Conservation (phyloP, 176 grass and related monocot genomes). For the Themeda triandra region DNA sequence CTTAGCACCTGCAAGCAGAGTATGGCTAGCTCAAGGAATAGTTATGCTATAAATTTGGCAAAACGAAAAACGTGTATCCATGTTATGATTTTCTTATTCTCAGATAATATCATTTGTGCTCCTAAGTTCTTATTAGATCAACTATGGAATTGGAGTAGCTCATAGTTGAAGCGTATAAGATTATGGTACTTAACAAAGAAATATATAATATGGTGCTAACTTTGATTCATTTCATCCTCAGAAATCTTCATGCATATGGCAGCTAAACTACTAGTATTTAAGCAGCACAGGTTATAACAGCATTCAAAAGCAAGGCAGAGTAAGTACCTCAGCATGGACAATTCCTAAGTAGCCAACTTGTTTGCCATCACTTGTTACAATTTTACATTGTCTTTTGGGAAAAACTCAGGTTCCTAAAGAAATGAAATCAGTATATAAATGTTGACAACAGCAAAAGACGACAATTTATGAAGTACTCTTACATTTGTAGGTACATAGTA, state of each 20-base stretch:
- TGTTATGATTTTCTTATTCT: neutral
- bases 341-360: constrained; percentile 84
- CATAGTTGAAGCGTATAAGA: neutral
- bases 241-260: neutral
- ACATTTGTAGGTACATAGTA: constrained; percentile 68
- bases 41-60: neutral
- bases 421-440: constrained; percentile 18
- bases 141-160: neutral
- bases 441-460: constrained; percentile 4
- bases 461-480: constrained; percentile 35
- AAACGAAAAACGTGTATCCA: neutral
- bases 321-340: constrained; percentile 76
- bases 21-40: neutral
- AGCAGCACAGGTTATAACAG: neutral
- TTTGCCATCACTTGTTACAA: constrained; percentile 56
- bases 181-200: neutral
- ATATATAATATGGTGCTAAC: neutral
- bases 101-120: neutral
- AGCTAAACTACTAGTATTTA: neutral
- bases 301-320: neutral
- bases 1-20: constrained; percentile 64
- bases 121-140: too few species aligned
- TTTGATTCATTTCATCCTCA: neutral
- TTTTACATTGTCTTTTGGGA: constrained; percentile 85
- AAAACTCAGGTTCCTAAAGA: constrained; percentile 83